These are phyloP conservation scores for Cochlearia excelsa DNA, from an alignment of 345 rosid species.

Conservation along the genomic window DNA sequence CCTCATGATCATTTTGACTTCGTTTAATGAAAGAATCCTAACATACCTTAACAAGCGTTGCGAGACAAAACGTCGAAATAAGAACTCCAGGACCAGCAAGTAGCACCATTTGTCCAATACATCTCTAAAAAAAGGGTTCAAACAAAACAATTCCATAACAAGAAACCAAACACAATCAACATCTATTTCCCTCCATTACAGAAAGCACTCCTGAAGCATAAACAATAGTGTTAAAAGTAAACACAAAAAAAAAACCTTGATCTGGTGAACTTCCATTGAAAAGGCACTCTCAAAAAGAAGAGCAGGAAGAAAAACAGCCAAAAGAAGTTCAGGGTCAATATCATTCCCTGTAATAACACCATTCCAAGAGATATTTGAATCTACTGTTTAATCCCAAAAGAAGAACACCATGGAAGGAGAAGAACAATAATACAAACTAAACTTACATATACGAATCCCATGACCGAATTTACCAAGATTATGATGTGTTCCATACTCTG, in stretches of 20 bases:
- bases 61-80: conserved; percentile 79
- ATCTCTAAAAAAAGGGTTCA: conserved; percentile 47
- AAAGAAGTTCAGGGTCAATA: conserved; percentile 76
- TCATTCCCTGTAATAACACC: conserved; percentile 57
- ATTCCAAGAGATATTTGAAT: conserved; percentile 5
- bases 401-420: background rate
- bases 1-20: background rate
- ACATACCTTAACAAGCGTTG: conserved; percentile 70
- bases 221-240: background rate
- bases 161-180: conserved; percentile 2
- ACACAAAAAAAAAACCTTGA: conserved; percentile 55
- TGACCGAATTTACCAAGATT: conserved; percentile 70
- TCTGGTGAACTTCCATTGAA: conserved; percentile 91
- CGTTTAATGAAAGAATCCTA: background rate
- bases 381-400: background rate
- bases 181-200: background rate
- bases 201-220: too few species aligned
- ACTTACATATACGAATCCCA: conserved; percentile 92
- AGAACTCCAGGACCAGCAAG: conserved; percentile 98
- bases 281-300: conserved; percentile 96
- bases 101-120: conserved; percentile 78
- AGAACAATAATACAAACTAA: background rate
- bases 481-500: conserved; percentile 85
- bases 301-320: conserved; percentile 96
- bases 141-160: background rate